Percentiles rank a stretch among this genome's conserved stretches.
phyloP scores from a whole-genome alignment of 2,329 filamentous ascomycete genomes.

The Balansia obtecta region DNA sequence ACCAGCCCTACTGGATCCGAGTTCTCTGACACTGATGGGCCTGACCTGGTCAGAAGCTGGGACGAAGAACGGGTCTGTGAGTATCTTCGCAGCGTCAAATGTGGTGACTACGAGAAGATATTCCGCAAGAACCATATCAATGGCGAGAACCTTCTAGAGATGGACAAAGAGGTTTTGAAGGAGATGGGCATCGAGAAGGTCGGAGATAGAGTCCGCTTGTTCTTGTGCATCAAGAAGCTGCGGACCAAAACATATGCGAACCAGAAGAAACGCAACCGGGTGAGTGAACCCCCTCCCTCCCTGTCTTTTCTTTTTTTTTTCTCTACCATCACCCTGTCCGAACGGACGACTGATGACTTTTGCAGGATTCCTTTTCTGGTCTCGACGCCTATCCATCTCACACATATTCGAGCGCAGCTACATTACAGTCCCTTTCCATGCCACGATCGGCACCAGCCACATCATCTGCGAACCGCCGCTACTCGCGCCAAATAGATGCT shows the following conservation, averaged over 20 bases:
- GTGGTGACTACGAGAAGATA: slow-evolving; percentile 81
- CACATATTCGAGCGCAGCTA: slow-evolving; percentile 18
- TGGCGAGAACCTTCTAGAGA: slow-evolving; percentile 89
- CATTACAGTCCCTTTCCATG: slow-evolving; percentile 46
- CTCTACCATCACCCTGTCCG: neutral
- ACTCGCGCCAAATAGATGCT: slow-evolving; percentile 48
- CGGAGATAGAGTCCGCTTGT: slow-evolving; percentile 86
- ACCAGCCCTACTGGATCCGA: slow-evolving; percentile 84
- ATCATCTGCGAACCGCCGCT: slow-evolving; percentile 41
- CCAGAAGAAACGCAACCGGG: slow-evolving; percentile 74
- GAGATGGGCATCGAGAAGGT: slow-evolving; percentile 99
- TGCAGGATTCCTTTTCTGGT: slow-evolving; percentile 69
- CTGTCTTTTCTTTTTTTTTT: too few relatives aligned
- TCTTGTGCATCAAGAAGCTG: slow-evolving; percentile 72
- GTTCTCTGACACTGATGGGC: slow-evolving; percentile 71
- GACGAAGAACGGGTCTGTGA: slow-evolving; percentile 85
- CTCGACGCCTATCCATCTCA: slow-evolving; percentile 50
- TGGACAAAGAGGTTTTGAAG: slow-evolving; percentile 91
- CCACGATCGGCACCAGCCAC: slow-evolving; percentile 32
- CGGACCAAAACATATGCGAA: slow-evolving; percentile 65
- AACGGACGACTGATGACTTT: slow-evolving; percentile 1
- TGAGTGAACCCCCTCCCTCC: too few relatives aligned
- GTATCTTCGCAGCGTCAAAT: slow-evolving; percentile 84
- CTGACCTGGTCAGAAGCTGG: slow-evolving; percentile 73
- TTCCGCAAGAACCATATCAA: slow-evolving; percentile 94